phyloP scores from a whole-genome alignment of 345 rosid species.

The Lepidium sativum region DNA sequence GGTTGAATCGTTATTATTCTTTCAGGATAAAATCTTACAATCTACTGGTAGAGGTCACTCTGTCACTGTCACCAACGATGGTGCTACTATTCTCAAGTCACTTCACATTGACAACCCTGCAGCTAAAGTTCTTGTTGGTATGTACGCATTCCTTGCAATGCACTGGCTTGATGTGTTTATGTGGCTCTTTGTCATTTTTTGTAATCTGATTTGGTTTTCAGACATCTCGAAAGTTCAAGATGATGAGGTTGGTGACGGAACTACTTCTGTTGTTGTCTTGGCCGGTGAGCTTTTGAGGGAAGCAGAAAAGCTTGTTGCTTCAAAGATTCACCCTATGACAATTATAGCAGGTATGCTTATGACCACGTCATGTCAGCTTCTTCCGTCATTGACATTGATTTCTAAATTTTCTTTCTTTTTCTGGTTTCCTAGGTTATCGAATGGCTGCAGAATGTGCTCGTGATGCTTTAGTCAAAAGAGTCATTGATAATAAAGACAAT shows the following conservation, averaged over 20 bases:
- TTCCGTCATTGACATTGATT: not conserved
- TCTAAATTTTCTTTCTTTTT: not conserved
- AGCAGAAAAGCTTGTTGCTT: conserved; percentile 84
- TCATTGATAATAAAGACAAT: conserved; percentile 69
- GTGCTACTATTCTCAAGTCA: conserved; percentile 94
- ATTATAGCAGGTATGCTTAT: conserved; percentile 59
- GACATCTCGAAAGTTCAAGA: conserved; percentile 99
- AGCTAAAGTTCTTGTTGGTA: conserved; percentile 95
- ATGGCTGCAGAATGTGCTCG: conserved; percentile 97
- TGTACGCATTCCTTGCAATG: conserved; percentile 19
- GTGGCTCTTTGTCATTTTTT: not conserved
- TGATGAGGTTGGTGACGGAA: conserved; percentile 99
- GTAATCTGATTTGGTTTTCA: conserved; percentile 5
- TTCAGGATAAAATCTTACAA: conserved; percentile 89
- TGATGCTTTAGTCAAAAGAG: conserved; percentile 56
- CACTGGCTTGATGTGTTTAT: not conserved
- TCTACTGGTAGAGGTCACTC: conserved; percentile 82
- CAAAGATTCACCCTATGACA: conserved; percentile 98
- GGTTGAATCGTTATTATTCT: not conserved
- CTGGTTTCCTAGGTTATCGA: conserved; percentile 54
- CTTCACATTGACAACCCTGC: conserved; percentile 94
- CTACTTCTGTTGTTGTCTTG: conserved; percentile 97
- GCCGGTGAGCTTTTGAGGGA: conserved; percentile 93
- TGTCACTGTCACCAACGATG: conserved; percentile 93
- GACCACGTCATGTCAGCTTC: not conserved